Evolutionary conservation across 2,329 filamentous ascomycete species (phyloP).

Genomic region (Stachybotrys elegans): DNA sequence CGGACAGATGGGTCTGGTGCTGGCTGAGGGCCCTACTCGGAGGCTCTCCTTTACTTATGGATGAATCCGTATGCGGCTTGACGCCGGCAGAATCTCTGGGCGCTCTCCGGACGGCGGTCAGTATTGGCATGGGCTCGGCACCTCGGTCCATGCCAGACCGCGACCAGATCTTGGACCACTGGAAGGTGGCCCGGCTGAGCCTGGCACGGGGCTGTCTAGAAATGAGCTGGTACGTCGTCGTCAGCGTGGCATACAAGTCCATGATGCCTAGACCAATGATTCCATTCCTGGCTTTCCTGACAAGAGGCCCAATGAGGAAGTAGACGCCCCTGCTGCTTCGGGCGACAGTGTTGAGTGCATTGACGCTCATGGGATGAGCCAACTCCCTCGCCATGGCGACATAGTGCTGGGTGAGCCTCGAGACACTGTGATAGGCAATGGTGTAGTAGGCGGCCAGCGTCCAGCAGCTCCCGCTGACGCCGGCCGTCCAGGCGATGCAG

Average conservation of each 20-base stretch:
- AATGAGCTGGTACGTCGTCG: conserved; percentile 12
- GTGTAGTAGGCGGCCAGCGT: conserved; percentile 17
- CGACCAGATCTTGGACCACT: conserved; percentile 14
- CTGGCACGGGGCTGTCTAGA: conserved; percentile 9
- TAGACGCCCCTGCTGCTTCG: conserved; percentile 14
- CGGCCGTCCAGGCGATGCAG: conserved; percentile 15
- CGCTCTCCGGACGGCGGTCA: conserved; percentile 14
- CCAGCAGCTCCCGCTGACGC: conserved; percentile 19
- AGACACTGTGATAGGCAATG: conserved; percentile 12
- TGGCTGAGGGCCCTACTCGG: conserved; percentile 5
- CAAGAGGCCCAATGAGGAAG: conserved; percentile 13
- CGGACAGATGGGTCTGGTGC: conserved; percentile 2
- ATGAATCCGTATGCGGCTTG: conserved; percentile 9
- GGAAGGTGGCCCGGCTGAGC: conserved; percentile 14
- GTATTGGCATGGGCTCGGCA: conserved; percentile 14
- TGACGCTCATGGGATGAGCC: conserved; percentile 14
- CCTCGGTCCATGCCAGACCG: conserved; percentile 10
- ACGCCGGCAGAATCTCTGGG: conserved; percentile 9
- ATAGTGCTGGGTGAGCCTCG: conserved; percentile 11
- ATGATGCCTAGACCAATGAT: conserved; percentile 17
- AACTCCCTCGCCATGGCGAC: conserved; percentile 13
- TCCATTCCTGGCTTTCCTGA: conserved; percentile 15
- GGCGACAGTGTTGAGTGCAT: conserved; percentile 9
- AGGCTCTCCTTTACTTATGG: conserved; percentile 4
- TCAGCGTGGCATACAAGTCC: conserved; percentile 17